Conservation (phyloP, 805 yeast genomes). For the Candida nanaspora region DNA sequence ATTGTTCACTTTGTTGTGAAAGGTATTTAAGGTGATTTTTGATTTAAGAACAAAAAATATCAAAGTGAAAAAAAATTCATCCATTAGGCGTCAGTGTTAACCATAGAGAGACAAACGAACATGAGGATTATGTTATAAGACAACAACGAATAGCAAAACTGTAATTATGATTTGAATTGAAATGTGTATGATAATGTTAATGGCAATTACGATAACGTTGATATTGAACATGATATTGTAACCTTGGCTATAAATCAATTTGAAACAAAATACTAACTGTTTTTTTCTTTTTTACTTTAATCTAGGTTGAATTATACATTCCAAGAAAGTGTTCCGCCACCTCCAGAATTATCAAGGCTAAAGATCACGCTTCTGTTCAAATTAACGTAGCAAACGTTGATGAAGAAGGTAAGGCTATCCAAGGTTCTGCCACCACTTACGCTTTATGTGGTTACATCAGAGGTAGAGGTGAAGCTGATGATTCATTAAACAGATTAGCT, state of each 20-base stretch:
- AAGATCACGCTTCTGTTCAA: constrained; percentile 99
- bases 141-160: too few relatives aligned
- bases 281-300: neutral
- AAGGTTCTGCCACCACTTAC: constrained; percentile 87
- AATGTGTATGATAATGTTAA: too few relatives aligned
- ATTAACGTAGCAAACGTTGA: constrained; percentile 98
- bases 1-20: too few relatives aligned
- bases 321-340: constrained; percentile 99
- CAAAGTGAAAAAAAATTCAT: too few relatives aligned
- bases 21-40: too few relatives aligned
- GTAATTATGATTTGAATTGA: too few relatives aligned
- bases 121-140: too few relatives aligned
- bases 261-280: constrained; percentile 3
- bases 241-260: neutral
- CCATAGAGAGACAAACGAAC: too few relatives aligned
- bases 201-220: too few relatives aligned
- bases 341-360: constrained; percentile 99
- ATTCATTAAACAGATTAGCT: constrained; percentile 98
- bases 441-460: constrained; percentile 97
- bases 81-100: too few relatives aligned
- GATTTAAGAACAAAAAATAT: too few relatives aligned
- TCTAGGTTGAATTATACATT: constrained; percentile 97
- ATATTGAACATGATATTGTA: too few relatives aligned
- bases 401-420: constrained; percentile 90
- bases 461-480: constrained; percentile 99